Evolutionary conservation across 257 asterid genomes (phyloP), one percentile per base, ranked within the genome.

Genomic region (Solanum pinnatisectum): DNA sequence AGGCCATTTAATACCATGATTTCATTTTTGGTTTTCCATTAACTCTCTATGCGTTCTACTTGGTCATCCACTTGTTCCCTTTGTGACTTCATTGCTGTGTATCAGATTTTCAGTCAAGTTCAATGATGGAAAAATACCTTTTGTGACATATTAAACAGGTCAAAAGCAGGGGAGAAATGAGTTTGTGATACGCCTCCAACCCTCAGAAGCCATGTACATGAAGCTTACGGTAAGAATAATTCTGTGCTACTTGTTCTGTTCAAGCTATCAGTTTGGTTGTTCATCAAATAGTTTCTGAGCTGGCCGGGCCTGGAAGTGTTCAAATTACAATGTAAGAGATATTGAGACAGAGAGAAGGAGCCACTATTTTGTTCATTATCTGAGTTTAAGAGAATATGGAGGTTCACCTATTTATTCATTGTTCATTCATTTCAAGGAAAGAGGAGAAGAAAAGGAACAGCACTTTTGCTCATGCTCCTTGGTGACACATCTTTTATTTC

Each of bases 151-250:
- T 42, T 86, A n/a, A 87, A 36, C 88, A 97, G 99, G 98, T 91
- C 90, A 96, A 90, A 95, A 92, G 89, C 98, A 96, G 89, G 99
- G 98, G 87, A 92, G 99, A 87, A 97, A 97, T 72, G 99, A 97
- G 88, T 93, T 97, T 90, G 99, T 97, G 56, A 97, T 97, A 74
- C 99, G 99, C 70, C 96, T 97, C 87, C 99, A 97, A 88, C 99
- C 99, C 91, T 94, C 92, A 42, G 98, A 97, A 93, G 98, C 99
- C 90, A 95, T 97, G 63, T 97, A 97, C 94, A 96, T 97, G 99
- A 96, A 96, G 92, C 97, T 97, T 86, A 95, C 98, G 40, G 99
- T 94, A 89, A 90, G 40, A 82, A 49, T 49, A 18, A 82, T 82
- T 79, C 84, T 33, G 73, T 36, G 40, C 40, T 30, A 35, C 52